Evolutionary conservation across 768 basidiomycete genomes (phyloP).

Genomic region (Podaxis carcinomalis): DNA sequence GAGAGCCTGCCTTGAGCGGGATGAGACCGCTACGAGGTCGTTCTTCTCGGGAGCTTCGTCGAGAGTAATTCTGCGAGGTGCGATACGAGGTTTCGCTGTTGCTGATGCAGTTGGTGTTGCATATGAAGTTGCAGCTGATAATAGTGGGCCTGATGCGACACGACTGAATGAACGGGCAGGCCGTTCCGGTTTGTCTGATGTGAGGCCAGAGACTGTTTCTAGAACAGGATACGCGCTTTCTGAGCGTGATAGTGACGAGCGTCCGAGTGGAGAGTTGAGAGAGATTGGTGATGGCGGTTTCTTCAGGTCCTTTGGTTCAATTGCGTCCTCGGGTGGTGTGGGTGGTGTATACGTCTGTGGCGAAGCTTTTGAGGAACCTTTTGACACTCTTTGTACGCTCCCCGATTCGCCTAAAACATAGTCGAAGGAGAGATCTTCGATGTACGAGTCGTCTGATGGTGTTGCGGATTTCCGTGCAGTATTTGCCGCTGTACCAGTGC

Average conservation of each 20-base stretch:
- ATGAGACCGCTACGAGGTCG: conserved; percentile 18
- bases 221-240: conserved; percentile 57
- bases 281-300: conserved; percentile 35
- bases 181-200: conserved; percentile 27
- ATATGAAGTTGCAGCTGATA: conserved; percentile 27
- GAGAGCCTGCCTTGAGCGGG: conserved; percentile 22
- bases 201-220: conserved; percentile 24
- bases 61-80: conserved; percentile 36
- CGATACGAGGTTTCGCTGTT: conserved; percentile 29
- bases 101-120: conserved; percentile 28
- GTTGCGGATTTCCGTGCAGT: conserved; percentile 21
- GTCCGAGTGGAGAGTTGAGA: conserved; percentile 35
- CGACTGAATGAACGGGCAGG: conserved; percentile 58
- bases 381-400: conserved; percentile 52
- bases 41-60: conserved; percentile 28
- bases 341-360: conserved; percentile 42
- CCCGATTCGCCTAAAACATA: conserved; percentile 55
- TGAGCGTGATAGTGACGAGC: conserved; percentile 58
- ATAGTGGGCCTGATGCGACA: conserved; percentile 58
- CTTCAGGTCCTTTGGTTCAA: conserved; percentile 18
- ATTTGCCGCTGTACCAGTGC: conserved; percentile 12
- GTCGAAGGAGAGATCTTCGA: conserved; percentile 64
- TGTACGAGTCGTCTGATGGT: conserved; percentile 53
- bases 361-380: conserved; percentile 41
- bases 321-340: conserved; percentile 25